These are phyloP conservation scores for Colletotrichum truncatum DNA, from an alignment of 2,329 filamentous ascomycete species.

Conservation along the genomic window DNA sequence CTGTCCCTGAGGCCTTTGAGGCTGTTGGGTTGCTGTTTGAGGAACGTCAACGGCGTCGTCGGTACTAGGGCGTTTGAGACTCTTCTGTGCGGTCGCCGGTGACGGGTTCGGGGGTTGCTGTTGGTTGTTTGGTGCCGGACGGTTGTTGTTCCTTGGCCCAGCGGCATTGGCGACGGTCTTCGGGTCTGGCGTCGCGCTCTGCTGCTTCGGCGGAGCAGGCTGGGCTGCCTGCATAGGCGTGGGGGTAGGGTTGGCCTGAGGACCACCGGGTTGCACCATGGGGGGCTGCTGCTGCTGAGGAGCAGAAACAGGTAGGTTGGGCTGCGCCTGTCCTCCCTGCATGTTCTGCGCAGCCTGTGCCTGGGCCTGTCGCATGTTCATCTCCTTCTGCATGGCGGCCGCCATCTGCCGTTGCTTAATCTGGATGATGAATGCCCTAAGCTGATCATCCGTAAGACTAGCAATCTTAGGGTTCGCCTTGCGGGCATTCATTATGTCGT, in stretches of 20 bases:
- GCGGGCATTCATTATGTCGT: constrained; percentile 38
- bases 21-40: constrained; percentile 31
- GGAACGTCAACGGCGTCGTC: constrained; percentile 48
- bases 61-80: constrained; percentile 59
- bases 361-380: constrained; percentile 26
- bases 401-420: constrained; percentile 26
- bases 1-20: constrained; percentile 26
- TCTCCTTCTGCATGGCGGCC: constrained; percentile 29
- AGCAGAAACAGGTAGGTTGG: not conserved
- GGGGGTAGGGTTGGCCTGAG: constrained; percentile 4
- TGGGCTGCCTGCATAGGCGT: constrained; percentile 9
- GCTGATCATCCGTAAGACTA: constrained; percentile 34
- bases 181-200: constrained; percentile 29
- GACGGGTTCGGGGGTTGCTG: constrained; percentile 46
- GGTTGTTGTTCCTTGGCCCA: constrained; percentile 36
- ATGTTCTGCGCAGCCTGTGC: constrained; percentile 5
- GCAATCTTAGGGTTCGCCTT: constrained; percentile 33
- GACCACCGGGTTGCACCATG: constrained; percentile 8
- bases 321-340: not conserved
- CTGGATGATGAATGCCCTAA: constrained; percentile 28
- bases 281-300: constrained; percentile 4
- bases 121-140: constrained; percentile 44
- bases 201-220: constrained; percentile 20
- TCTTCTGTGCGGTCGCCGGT: constrained; percentile 51
- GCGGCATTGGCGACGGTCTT: constrained; percentile 31